Base-by-base conservation (phyloP, 2,329 filamentous ascomycete species). In the Alternaria ethzedia region DNA sequence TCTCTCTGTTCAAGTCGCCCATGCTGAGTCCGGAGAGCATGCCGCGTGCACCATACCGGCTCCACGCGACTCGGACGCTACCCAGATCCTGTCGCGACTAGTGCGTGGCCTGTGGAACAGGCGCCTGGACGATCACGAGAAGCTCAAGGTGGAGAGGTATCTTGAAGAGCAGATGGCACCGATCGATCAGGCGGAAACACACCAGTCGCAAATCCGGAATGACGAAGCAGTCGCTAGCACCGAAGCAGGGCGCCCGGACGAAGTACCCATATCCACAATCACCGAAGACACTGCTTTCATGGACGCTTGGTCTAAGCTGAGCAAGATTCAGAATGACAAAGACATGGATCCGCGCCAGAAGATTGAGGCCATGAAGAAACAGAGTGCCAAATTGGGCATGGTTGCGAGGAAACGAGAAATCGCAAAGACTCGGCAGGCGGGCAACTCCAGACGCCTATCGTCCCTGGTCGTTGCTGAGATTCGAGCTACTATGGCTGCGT, bases 401-500 rank as follows among this genome's bases (percentile, higher is more conserved):
- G 43, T 32, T 21, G 25, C 50, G 20, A 63, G 63, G 57, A 70
- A 68, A 59, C 59, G 66, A 15, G 65, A 70, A 20, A 59, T 64
- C 11, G 63, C 69, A 11, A 71, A 65, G 45, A 62, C 57, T 23
- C 61, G 66, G 28, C 62, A 64, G 23, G 58, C 54, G 26, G 30
- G 59, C 21, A 60, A 57, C 50, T 66, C 69, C 5, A 61, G 52
- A 56, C 68, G 64, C 13, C 62, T 77, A 6, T 74, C 75, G 21
- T 67, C 77, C 4, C 60, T 78, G 25, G 63, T 78, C 3, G 62
- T 72, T 5, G 75, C 76, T n/a, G 85, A 87, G 70, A 81, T 89
- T 44, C 76, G 81, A 12, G 82, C 85, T 15, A 83, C 83, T 15
- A 79, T 87, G 49, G 83, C 82, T 63, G 84, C 86, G 41, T 85